phyloP scores from a whole-genome alignment of 2,329 filamentous ascomycete species.

The Teratosphaeria destructans region DNA sequence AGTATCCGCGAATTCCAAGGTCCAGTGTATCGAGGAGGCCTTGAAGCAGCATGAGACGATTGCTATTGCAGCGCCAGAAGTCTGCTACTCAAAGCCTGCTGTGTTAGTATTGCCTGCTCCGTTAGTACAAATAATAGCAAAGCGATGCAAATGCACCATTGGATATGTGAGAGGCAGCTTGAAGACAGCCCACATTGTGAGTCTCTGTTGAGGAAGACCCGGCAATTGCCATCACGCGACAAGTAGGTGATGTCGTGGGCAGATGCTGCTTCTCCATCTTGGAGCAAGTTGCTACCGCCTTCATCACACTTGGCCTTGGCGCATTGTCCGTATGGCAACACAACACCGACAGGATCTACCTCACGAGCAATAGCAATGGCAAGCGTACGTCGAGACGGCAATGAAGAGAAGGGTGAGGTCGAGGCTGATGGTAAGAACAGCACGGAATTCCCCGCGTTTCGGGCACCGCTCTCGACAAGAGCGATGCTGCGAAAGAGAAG shows the following conservation, averaged over 20 bases:
- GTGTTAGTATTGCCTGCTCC: background rate
- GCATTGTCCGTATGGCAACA: background rate
- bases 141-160: background rate
- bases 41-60: background rate
- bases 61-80: background rate
- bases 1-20: background rate
- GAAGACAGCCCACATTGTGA: background rate
- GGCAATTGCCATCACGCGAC: background rate
- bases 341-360: background rate
- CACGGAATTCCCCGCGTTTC: constrained; percentile 66
- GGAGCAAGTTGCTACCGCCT: background rate
- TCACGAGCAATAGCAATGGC: constrained; percentile 23
- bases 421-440: constrained; percentile 37
- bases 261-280: constrained; percentile 2
- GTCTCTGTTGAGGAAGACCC: background rate
- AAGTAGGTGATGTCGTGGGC: background rate
- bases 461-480: constrained; percentile 40
- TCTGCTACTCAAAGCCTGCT: background rate
- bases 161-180: background rate
- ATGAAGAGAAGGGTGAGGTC: constrained; percentile 8
- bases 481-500: constrained; percentile 59
- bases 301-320: background rate
- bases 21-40: background rate
- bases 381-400: constrained; percentile 26
- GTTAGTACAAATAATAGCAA: background rate